phyloP scores from a whole-genome alignment of 495 filamentous ascomycete genomes.

The Penicillium malachiteum region DNA sequence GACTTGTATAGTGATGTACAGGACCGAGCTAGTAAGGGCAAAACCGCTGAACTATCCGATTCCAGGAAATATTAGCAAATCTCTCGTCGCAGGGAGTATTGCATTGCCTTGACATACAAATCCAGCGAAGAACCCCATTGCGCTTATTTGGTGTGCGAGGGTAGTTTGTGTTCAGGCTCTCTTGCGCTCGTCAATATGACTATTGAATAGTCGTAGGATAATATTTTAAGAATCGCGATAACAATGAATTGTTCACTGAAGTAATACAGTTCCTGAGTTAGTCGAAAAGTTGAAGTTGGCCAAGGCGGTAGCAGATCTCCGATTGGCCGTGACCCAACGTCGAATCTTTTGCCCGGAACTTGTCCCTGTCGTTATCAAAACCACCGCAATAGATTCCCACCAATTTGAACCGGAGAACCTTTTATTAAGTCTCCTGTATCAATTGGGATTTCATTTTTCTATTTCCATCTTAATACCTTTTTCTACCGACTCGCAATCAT shows the following conservation, averaged over 20 bases:
- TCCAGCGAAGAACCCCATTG: slow-evolving; percentile 78
- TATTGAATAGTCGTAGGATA: not conserved
- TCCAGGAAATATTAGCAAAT: not conserved
- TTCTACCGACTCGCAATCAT: slow-evolving; percentile 45
- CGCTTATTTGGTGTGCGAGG: not conserved
- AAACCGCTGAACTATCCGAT: slow-evolving; percentile 75
- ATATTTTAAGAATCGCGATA: not conserved
- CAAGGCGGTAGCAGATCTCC: slow-evolving; percentile 36
- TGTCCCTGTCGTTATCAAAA: slow-evolving; percentile 1
- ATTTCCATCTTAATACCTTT: not conserved
- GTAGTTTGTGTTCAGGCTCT: not conserved
- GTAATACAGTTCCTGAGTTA: not conserved
- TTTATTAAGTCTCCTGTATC: not conserved
- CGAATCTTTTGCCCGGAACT: slow-evolving; percentile 40
- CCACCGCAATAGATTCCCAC: not conserved
- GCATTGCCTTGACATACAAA: slow-evolving; percentile 60
- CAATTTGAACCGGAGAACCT: not conserved
- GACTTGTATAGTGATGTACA: slow-evolving; percentile 75
- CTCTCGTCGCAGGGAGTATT: not conserved
- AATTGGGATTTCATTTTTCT: slow-evolving; percentile 1
- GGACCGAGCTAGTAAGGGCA: slow-evolving; percentile 75
- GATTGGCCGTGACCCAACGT: slow-evolving; percentile 39
- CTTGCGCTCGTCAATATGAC: not conserved
- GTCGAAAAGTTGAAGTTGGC: slow-evolving; percentile 21
- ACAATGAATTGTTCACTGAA: not conserved